Base-by-base conservation (phyloP, 139 green algal species). In the Volvox reticuliferus region DNA sequence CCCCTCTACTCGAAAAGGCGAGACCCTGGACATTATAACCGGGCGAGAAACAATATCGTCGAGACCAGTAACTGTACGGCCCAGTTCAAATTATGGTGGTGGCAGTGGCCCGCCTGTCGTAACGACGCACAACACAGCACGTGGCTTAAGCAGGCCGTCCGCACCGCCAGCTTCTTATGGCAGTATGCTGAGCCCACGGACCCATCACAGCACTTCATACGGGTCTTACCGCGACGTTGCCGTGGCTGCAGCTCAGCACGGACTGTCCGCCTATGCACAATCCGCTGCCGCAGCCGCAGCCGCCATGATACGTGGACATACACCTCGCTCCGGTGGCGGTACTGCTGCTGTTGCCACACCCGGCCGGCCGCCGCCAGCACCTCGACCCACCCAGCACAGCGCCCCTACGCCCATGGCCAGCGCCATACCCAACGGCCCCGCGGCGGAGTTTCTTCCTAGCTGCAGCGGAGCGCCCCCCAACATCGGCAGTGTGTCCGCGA, bases 221-320 rank as follows among this genome's bases (percentile, higher is more conserved):
- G 44, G 86, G 22, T 90, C 86, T 3, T 90, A 90, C 21, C 71
- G 86, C 33, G 86, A 90, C 22, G 73, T 75, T 13, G 86, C 86
- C 32, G 21, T 90, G 18, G 55, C 79, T 3, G 86, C 86, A 5
- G 71, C 86, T 14, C 73, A 83, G 73, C 73, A 90, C 22, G 86
- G 86, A 3, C 73, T 90, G 9, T 62, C 50, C 1, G 86, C 86
- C 12, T 90, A 90, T 69, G 86, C 50, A 2, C 71, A 63, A 1
- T 83, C 86, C 12, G 86, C 86, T 1, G 85, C 85, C 0, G 69
- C 85, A 16, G 69, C 69, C 0, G 85, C 67, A 5, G 83, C 83
- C 19, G 83, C 83, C 32, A 65, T 68, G 24, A 33, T 44, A 28
- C 50, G 86, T 1, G 62, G 33, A 32, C 50, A 32, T n/a, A 12